Conservation (phyloP, 345 rosid species). For the Lenwebbia sp. region DNA sequence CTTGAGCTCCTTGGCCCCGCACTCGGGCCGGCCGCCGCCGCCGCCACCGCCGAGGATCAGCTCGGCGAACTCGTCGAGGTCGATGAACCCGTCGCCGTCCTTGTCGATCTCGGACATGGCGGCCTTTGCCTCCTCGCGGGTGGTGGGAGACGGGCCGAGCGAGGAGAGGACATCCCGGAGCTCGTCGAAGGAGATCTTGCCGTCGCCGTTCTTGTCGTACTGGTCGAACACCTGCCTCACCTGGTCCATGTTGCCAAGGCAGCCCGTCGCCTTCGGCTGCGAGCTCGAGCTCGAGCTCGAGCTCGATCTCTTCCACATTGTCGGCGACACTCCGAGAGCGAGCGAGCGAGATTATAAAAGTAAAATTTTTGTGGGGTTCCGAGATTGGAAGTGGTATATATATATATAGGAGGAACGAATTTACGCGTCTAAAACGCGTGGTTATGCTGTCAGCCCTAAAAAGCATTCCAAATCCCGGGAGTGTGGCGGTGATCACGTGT, state of each 20-base stretch:
- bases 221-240: slow-evolving; percentile 44
- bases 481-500: neutral
- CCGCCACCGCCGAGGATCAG: slow-evolving; percentile 12
- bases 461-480: no score
- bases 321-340: no score
- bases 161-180: slow-evolving; percentile 44
- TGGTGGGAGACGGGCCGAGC: slow-evolving; percentile 31
- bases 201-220: slow-evolving; percentile 89
- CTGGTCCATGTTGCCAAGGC: slow-evolving; percentile 26
- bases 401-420: neutral
- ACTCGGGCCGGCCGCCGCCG: neutral
- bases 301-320: neutral
- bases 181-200: slow-evolving; percentile 72
- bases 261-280: neutral
- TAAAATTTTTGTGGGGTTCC: no score
- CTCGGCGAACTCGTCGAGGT: slow-evolving; percentile 65
- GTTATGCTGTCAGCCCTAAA: neutral
- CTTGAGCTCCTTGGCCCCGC: slow-evolving; percentile 38
- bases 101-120: slow-evolving; percentile 77
- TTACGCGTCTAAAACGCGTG: neutral
- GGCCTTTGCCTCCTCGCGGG: slow-evolving; percentile 39
- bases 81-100: slow-evolving; percentile 76
- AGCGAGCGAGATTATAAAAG: neutral
- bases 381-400: no score
- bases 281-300: neutral